Evolutionary conservation across 2,329 filamentous ascomycete species (phyloP).

Genomic region (Arthroderma sp.): DNA sequence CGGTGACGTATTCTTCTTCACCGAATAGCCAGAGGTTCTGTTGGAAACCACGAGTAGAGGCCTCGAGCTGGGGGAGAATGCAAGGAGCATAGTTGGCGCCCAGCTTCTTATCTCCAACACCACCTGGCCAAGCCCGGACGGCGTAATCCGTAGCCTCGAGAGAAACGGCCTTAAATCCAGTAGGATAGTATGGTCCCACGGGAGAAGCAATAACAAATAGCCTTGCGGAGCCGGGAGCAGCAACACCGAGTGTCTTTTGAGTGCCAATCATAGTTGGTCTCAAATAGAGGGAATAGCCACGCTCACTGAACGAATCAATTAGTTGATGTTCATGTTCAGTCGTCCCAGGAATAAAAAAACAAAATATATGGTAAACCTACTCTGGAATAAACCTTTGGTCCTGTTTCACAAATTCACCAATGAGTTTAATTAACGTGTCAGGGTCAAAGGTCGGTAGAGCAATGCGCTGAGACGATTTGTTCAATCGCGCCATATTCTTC

Average conservation of each 20-base stretch:
- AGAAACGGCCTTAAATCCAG: slow-evolving; percentile 92
- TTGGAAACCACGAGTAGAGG: slow-evolving; percentile 82
- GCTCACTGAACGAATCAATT: slow-evolving; percentile 27
- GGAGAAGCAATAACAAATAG: slow-evolving; percentile 93
- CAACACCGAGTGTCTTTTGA: slow-evolving; percentile 83
- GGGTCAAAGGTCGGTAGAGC: slow-evolving; percentile 77
- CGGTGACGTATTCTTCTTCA: slow-evolving; percentile 87
- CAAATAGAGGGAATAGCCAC: slow-evolving; percentile 89
- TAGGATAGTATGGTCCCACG: slow-evolving; percentile 95
- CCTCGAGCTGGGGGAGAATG: slow-evolving; percentile 89
- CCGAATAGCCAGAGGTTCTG: slow-evolving; percentile 98
- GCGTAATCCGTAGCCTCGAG: slow-evolving; percentile 95
- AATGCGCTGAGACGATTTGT: slow-evolving; percentile 82
- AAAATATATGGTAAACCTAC: slow-evolving; percentile 27
- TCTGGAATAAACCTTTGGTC: slow-evolving; percentile 84
- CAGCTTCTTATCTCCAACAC: slow-evolving; percentile 95
- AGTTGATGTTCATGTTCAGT: background rate
- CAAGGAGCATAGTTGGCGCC: slow-evolving; percentile 99
- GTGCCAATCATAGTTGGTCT: slow-evolving; percentile 96
- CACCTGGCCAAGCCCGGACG: slow-evolving; percentile 92
- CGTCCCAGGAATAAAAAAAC: background rate
- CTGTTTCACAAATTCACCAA: slow-evolving; percentile 63
- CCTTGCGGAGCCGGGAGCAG: slow-evolving; percentile 79
- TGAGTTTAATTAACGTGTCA: slow-evolving; percentile 62
- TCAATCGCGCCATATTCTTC: slow-evolving; percentile 91